These are phyloP conservation scores for Trichoderma harzianum DNA, from an alignment of 2,329 filamentous ascomycete species.

Conservation along the genomic window DNA sequence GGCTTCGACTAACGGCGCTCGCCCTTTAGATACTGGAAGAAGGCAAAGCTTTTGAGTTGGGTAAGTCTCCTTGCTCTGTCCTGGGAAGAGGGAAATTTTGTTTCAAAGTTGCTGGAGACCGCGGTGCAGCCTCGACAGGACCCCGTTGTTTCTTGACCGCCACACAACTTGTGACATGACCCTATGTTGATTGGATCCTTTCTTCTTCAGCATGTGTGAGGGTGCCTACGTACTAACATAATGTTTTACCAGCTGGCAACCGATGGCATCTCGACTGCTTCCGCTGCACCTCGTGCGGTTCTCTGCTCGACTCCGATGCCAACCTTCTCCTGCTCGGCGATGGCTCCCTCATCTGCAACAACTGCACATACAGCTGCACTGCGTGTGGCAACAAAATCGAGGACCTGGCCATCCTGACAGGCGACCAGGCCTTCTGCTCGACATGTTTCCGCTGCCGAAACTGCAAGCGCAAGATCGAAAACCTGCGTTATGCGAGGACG, in stretches of 20 bases:
- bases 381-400: slow-evolving; percentile 98
- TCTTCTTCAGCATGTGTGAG: background rate
- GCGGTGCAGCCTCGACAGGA: background rate
- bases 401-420: slow-evolving; percentile 93
- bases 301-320: slow-evolving; percentile 94
- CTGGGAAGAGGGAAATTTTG: background rate
- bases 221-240: slow-evolving; percentile 26
- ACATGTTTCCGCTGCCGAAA: slow-evolving; percentile 97
- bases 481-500: slow-evolving; percentile 92
- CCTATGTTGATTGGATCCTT: background rate
- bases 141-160: background rate
- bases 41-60: slow-evolving; percentile 96
- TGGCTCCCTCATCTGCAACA: slow-evolving; percentile 97
- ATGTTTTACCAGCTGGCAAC: slow-evolving; percentile 66
- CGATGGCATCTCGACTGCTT: slow-evolving; percentile 99
- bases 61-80: slow-evolving; percentile 46
- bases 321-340: slow-evolving; percentile 96
- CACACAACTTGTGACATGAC: background rate
- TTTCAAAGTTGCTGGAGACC: background rate
- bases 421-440: slow-evolving; percentile 96
- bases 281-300: slow-evolving; percentile 92
- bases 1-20: slow-evolving; percentile 14
- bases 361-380: slow-evolving; percentile 98
- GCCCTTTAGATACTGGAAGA: slow-evolving; percentile 81
- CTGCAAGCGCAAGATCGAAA: slow-evolving; percentile 98